phyloP scores from a whole-genome alignment of 257 asterid genomes.

The Coffea canephora region DNA sequence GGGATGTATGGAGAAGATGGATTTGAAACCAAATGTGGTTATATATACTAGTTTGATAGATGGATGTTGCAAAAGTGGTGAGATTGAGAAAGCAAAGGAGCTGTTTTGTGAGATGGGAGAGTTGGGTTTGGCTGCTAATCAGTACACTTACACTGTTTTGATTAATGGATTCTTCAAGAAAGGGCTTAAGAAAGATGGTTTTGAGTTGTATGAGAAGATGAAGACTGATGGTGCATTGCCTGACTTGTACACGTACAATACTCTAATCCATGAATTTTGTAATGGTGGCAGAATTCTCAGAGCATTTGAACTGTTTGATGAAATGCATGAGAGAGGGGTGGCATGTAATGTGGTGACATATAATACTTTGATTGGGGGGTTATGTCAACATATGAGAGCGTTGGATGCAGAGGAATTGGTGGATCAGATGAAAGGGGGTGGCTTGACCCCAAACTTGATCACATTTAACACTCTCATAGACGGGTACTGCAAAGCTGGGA shows the following conservation, averaged over 20 bases:
- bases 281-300: conserved; percentile 33
- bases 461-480: conserved; percentile 63
- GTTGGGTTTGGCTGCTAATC: conserved; percentile 61
- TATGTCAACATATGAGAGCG: conserved; percentile 43
- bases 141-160: conserved; percentile 59
- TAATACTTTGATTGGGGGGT: conserved; percentile 65
- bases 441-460: conserved; percentile 54
- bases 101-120: conserved; percentile 47
- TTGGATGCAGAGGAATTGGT: conserved; percentile 45
- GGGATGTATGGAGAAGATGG: conserved; percentile 37
- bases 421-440: conserved; percentile 49
- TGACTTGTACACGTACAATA: conserved; percentile 53
- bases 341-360: conserved; percentile 59
- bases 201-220: conserved; percentile 64
- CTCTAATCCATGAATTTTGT: conserved; percentile 50
- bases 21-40: conserved; percentile 59
- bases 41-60: conserved; percentile 64
- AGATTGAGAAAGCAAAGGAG: conserved; percentile 46
- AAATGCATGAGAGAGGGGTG: conserved; percentile 59
- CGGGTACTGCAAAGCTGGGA: conserved; percentile 52
- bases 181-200: conserved; percentile 52
- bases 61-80: conserved; percentile 61
- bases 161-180: conserved; percentile 59
- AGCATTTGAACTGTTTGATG: conserved; percentile 51
- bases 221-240: conserved; percentile 55